A percentile compares a stretch with the other conserved stretches of the same genome.
Conservation (phyloP, 345 rosid genomes). For the Hevea brasiliensis region DNA sequence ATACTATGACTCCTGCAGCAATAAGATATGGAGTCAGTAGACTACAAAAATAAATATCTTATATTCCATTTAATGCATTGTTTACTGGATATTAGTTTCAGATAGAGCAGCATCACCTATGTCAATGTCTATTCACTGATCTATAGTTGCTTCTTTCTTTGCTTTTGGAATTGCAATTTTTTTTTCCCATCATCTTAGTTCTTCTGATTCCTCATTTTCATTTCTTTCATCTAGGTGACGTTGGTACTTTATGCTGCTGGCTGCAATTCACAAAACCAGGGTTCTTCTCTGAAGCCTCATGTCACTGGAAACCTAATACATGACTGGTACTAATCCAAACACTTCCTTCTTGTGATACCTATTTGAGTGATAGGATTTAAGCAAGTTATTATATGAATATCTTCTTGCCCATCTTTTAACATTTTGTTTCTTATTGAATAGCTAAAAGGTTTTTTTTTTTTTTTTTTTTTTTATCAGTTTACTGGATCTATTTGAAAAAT, state of each 20-base stretch:
- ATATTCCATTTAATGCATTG: background rate
- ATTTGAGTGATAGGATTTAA: background rate
- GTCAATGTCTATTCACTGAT: background rate
- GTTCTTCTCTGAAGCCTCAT: slow-evolving; percentile 80
- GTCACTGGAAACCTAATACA: slow-evolving; percentile 63
- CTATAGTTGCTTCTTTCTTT: slow-evolving; percentile 3
- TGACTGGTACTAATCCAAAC: slow-evolving; percentile 57
- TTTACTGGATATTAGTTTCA: background rate
- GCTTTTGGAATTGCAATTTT: background rate
- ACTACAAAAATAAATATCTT: background rate
- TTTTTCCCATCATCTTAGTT: slow-evolving; percentile 9
- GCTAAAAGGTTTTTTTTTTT: too few relatives aligned
- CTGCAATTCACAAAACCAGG: slow-evolving; percentile 46
- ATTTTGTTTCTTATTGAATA: too few relatives aligned
- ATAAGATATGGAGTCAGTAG: background rate
- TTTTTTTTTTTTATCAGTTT: background rate
- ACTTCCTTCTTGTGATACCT: background rate
- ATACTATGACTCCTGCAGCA: background rate
- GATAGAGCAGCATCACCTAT: background rate
- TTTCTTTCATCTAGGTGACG: slow-evolving; percentile 49
- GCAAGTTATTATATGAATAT: background rate
- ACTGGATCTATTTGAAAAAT: background rate
- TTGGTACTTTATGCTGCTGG: slow-evolving; percentile 60
- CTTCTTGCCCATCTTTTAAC: background rate
- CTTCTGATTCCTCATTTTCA: slow-evolving; percentile 8